Evolutionary conservation across 1,284 basidiomycete genomes (phyloP).

Genomic region (Ganoderma lingzhi): DNA sequence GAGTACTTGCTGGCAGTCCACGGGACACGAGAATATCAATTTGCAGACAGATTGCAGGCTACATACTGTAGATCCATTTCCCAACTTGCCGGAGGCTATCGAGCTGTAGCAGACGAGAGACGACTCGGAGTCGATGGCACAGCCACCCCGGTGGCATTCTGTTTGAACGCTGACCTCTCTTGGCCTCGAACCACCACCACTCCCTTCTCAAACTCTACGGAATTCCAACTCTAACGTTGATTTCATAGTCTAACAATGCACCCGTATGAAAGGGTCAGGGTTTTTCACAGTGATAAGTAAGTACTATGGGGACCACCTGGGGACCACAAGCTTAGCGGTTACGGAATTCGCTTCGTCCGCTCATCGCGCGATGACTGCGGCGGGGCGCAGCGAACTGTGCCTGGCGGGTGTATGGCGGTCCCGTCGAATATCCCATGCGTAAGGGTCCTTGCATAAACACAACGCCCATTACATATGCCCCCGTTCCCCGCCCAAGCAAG

Average conservation of each 20-base stretch:
- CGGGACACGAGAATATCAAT: background rate
- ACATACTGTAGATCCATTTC: background rate
- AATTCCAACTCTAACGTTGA: no score
- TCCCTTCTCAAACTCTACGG: no score
- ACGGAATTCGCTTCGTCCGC: background rate
- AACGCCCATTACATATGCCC: background rate
- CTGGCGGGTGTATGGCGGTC: conserved; percentile 14
- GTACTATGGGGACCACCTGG: background rate
- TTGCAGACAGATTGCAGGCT: background rate
- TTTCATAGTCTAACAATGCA: background rate
- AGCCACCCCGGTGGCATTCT: background rate
- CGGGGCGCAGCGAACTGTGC: conserved; percentile 8
- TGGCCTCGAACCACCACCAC: no score
- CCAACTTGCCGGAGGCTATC: background rate
- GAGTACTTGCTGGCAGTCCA: no score
- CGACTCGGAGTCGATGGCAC: background rate
- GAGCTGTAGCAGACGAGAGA: background rate
- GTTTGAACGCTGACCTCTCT: no score
- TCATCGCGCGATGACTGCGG: conserved; percentile 25
- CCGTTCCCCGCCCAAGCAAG: background rate
- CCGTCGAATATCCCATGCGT: background rate
- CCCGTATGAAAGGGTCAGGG: background rate
- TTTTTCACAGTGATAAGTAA: background rate
- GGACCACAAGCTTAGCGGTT: background rate
- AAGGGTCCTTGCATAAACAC: background rate